phyloP scores from a whole-genome alignment of 306 rosid species.

The Cucumis melo region DNA sequence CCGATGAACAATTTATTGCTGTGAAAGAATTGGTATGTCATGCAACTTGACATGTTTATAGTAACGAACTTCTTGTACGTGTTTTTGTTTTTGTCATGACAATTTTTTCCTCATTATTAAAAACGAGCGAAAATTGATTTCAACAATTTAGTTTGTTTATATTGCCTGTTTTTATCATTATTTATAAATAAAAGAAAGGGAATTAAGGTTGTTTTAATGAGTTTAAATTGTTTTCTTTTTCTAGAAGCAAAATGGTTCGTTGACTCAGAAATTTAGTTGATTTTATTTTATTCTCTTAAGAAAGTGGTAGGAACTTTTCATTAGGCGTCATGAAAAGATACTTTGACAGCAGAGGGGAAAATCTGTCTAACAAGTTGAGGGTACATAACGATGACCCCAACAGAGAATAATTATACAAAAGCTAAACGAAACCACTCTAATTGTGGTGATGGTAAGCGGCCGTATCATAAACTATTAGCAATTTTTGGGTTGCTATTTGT shows the following conservation, averaged over 20 bases:
- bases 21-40: constrained; percentile 84
- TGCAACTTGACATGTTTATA: not conserved
- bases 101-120: not conserved
- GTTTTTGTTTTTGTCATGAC: not conserved
- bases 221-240: not conserved
- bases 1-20: constrained; percentile 95
- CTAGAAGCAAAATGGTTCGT: not conserved
- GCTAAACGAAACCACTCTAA: not conserved
- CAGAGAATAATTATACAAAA: not conserved
- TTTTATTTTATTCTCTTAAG: not conserved
- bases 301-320: not conserved
- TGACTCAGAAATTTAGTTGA: not conserved
- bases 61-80: not conserved
- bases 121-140: not conserved
- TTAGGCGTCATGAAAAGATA: not conserved
- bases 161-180: not conserved
- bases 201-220: not conserved
- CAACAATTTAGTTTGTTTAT: not conserved
- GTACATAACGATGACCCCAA: not conserved
- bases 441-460: not conserved
- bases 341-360: not conserved
- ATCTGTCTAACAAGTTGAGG: not conserved
- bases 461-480: not conserved
- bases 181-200: not conserved
- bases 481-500: not conserved